Conservation (phyloP, 2,329 filamentous ascomycete species). For the Sarocladiaceae sp. region DNA sequence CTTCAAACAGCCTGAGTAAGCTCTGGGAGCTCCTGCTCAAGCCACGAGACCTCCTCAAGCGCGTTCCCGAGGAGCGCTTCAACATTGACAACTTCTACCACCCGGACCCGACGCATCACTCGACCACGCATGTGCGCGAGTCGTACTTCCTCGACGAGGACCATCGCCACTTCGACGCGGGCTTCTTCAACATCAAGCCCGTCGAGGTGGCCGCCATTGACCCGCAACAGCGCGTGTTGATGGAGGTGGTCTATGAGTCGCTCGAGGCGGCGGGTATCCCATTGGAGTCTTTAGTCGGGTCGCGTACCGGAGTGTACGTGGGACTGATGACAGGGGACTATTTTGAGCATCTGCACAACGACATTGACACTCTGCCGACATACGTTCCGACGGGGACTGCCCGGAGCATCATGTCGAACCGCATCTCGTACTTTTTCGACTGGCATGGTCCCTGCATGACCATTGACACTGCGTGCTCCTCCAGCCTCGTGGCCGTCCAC, state of each 20-base stretch:
- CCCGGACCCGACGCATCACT: constrained; percentile 26
- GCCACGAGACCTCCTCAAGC: constrained; percentile 28
- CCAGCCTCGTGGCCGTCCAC: constrained; percentile 29
- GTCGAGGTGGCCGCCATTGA: constrained; percentile 36
- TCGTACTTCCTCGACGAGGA: constrained; percentile 33
- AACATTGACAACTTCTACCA: constrained; percentile 20
- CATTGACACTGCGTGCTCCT: constrained; percentile 36
- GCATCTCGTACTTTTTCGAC: constrained; percentile 44
- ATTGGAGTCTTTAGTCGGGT: too few relatives aligned
- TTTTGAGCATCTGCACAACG: background rate
- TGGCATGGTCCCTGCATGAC: constrained; percentile 31
- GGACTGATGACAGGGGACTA: background rate
- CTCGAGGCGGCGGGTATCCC: constrained; percentile 23
- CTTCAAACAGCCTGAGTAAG: too few relatives aligned
- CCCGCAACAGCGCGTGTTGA: constrained; percentile 36
- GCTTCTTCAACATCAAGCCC: constrained; percentile 35
- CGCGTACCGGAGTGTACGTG: background rate
- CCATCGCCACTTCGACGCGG: constrained; percentile 26
- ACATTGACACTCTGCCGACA: background rate
- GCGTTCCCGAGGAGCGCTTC: constrained; percentile 20
- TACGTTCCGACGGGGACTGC: constrained; percentile 21
- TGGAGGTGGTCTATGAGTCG: constrained; percentile 36
- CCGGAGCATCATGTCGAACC: constrained; percentile 34
- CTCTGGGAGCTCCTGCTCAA: constrained; percentile 29
- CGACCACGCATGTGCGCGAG: constrained; percentile 16